phyloP scores from a whole-genome alignment of 1,284 basidiomycete species.

The Naganishia albida region DNA sequence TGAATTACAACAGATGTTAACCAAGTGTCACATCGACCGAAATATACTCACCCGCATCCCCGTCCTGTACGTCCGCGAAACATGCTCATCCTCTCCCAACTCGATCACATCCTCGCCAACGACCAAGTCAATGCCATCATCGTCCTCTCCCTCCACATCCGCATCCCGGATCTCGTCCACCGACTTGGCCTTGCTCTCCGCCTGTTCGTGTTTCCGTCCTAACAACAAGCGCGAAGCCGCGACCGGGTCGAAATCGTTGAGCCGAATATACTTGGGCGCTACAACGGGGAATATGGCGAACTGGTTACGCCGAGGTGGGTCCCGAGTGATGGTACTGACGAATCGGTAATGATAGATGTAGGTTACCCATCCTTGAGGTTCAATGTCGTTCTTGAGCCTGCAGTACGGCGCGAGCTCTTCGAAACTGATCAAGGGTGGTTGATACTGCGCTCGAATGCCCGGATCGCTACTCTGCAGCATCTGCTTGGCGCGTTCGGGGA shows the following conservation, averaged over 20 bases:
- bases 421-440: slow-evolving; percentile 42
- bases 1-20: too few species aligned
- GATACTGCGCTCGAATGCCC: slow-evolving; percentile 30
- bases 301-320: slow-evolving; percentile 4
- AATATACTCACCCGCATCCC: slow-evolving; percentile 11
- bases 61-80: slow-evolving; percentile 11
- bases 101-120: slow-evolving; percentile 24
- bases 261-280: slow-evolving; percentile 32
- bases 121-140: slow-evolving; percentile 10
- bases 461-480: slow-evolving; percentile 35
- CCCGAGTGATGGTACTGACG: slow-evolving; percentile 35
- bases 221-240: slow-evolving; percentile 42
- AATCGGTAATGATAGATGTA: slow-evolving; percentile 48
- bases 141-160: slow-evolving; percentile 9
- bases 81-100: slow-evolving; percentile 38
- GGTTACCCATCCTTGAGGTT: slow-evolving; percentile 49
- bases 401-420: slow-evolving; percentile 44
- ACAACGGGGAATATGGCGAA: slow-evolving; percentile 8
- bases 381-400: slow-evolving; percentile 43
- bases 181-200: slow-evolving; percentile 2
- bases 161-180: slow-evolving; percentile 9
- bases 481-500: slow-evolving; percentile 46
- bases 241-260: slow-evolving; percentile 52
- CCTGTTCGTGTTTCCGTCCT: slow-evolving; percentile 26
- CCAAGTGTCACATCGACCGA: too few species aligned